These are phyloP conservation scores for Annona squamosa DNA, from an alignment of 164 flowering plant genomes.

Conservation along the genomic window DNA sequence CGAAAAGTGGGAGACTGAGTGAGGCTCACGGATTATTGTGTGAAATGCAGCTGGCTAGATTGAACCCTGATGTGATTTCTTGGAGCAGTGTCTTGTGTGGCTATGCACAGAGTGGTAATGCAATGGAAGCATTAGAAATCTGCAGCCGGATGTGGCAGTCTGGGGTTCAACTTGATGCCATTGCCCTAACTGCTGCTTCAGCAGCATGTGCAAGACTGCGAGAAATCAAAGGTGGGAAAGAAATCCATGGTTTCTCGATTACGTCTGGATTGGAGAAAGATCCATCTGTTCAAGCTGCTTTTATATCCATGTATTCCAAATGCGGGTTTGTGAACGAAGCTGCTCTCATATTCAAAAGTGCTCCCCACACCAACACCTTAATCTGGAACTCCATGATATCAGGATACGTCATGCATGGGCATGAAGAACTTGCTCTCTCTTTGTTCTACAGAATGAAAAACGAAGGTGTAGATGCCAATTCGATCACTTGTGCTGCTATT, in stretches of 20 bases:
- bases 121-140: conserved; percentile 2
- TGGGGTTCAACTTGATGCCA: conserved; percentile 7
- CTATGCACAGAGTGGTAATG: conserved; percentile 8
- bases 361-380: conserved; percentile 1
- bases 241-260: conserved; percentile 15
- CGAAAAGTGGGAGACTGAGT: conserved; percentile 7
- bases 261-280: conserved; percentile 8
- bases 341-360: conserved; percentile 9
- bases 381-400: conserved; percentile 16
- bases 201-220: conserved; percentile 9
- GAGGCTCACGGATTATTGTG: conserved; percentile 12
- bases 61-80: conserved; percentile 13
- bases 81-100: conserved; percentile 13
- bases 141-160: conserved; percentile 8
- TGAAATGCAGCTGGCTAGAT: conserved; percentile 4
- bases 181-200: conserved; percentile 12
- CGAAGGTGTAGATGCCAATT: conserved; percentile 3
- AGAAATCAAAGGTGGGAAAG: conserved; percentile 3
- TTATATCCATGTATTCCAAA: conserved; percentile 13
- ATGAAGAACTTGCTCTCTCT: conserved; percentile 1
- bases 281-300: conserved; percentile 12
- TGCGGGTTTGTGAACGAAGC: conserved; percentile 9
- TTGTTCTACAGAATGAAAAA: conserved; percentile 6
- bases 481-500: not conserved
- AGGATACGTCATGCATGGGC: conserved; percentile 6